Evolutionary conservation across 2,329 filamentous ascomycete species (phyloP), one percentile per base, ranked within the genome.

Genomic region (Cercospora beticola): DNA sequence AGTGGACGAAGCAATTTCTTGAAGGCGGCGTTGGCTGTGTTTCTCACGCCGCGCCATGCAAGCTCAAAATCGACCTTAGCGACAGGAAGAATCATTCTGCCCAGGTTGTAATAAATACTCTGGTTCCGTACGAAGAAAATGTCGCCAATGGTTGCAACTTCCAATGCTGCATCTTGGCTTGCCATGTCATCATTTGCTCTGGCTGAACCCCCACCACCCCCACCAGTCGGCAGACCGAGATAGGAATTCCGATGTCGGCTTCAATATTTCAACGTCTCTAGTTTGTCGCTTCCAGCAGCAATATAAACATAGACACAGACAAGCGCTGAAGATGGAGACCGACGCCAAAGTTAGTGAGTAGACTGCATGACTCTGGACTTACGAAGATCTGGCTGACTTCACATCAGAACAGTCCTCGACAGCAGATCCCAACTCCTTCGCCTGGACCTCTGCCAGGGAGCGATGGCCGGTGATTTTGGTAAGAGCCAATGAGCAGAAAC

Each of bases 381-480:
- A 26, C 8, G 9, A 31, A 31, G 30, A 31, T 3, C 30, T 31
- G 30, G 30, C 30, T 36, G 33, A 36, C 33, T 36, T 36, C 12
- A 36, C 4, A 16, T 3, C 75, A 96, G 92, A 90, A 58, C 89
- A 88, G 70, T 96, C 90, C 79, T 86, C 85, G 74, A 98, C 93
- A 43, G 89, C 86, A 75, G 94, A 98, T 83, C 88, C 87, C 76
- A 91, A 86, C 52, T 97, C 93, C 59, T 98, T 98, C 79, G 95
- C 92, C 63, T 93, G 89, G 80, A 85, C 89, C 69, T 97, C 95
- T 8, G 94, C 92, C 36, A 87, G 90, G 76, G 90, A 93, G 73
- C 87, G 95, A 79, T 99, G 94, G 95, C 95, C 95, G 16, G 86
- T 97, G 66, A 99, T 99, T 78, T 83, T 99, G 75, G 93, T 96